phyloP scores from a whole-genome alignment of 1,284 basidiomycete species.

The Wallemia ichthyophaga region DNA sequence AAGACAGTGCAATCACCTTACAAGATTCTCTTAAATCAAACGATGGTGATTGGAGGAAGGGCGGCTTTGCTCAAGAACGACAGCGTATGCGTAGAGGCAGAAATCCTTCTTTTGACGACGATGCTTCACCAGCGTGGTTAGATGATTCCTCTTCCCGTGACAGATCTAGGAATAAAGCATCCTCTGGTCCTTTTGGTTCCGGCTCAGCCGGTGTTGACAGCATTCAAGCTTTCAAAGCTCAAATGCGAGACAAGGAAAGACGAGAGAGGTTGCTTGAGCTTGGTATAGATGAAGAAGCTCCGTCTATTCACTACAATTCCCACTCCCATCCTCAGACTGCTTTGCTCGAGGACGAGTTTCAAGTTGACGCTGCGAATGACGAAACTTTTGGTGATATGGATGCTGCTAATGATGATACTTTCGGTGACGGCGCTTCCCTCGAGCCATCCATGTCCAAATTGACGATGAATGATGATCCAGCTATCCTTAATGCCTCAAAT shows the following conservation, averaged over 20 bases:
- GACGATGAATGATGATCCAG: background rate
- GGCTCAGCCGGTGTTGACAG: conserved; percentile 40
- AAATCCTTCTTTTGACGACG: background rate
- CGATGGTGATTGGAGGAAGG: background rate
- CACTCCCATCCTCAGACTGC: background rate
- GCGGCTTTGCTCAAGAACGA: background rate
- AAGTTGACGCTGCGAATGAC: background rate
- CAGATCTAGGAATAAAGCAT: conserved; percentile 12
- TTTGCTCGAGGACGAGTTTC: conserved; percentile 23
- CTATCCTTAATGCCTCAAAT: background rate
- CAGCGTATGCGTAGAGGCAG: background rate
- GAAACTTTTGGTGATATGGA: background rate
- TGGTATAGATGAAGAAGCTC: conserved; percentile 9
- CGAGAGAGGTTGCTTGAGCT: conserved; percentile 8
- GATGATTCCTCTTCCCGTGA: conserved; percentile 24
- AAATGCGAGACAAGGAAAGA: conserved; percentile 44
- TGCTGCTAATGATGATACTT: background rate
- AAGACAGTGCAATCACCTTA: background rate
- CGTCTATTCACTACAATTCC: conserved; percentile 6
- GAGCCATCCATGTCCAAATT: background rate
- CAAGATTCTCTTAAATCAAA: background rate
- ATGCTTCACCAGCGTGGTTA: conserved; percentile 44
- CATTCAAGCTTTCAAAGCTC: conserved; percentile 69
- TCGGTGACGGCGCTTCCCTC: background rate
- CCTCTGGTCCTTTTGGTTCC: conserved; percentile 30